Evolutionary conservation across 345 rosid genomes (phyloP).

Genomic region (Brassica cretica): DNA sequence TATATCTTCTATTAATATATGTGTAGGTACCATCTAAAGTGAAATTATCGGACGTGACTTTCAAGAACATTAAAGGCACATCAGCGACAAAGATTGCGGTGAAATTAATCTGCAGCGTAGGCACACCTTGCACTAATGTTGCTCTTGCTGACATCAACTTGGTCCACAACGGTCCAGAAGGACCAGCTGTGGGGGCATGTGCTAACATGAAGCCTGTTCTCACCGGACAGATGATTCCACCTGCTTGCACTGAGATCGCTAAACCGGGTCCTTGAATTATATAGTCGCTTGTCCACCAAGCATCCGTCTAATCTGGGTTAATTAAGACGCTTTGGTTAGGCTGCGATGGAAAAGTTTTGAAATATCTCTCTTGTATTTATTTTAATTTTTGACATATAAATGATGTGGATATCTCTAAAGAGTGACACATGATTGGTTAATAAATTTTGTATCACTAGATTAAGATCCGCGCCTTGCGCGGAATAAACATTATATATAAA

Average conservation of each 20-base stretch:
- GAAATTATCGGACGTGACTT: constrained; percentile 45
- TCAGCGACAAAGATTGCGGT: constrained; percentile 43
- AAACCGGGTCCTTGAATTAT: neutral
- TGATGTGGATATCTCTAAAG: constrained; percentile 1
- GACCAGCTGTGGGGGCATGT: constrained; percentile 42
- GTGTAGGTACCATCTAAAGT: constrained; percentile 41
- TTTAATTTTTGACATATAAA: neutral
- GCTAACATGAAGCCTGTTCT: constrained; percentile 44
- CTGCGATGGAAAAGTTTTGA: neutral
- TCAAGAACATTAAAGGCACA: constrained; percentile 59
- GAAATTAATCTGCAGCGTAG: constrained; percentile 48
- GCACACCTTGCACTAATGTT: constrained; percentile 45
- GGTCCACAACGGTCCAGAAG: constrained; percentile 37
- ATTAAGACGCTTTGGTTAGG: neutral
- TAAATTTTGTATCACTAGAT: neutral
- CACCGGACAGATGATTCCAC: constrained; percentile 17
- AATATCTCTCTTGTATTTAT: neutral
- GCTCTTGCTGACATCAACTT: constrained; percentile 44
- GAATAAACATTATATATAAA: too few relatives aligned
- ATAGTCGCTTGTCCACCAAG: neutral
- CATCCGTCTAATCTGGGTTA: constrained; percentile 4
- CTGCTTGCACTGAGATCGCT: constrained; percentile 32
- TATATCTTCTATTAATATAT: neutral
- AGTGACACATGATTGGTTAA: neutral
- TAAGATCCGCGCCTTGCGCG: too few relatives aligned